Base-by-base conservation (phyloP, 1,284 basidiomycete species). In the Apiotrichum veenhuisii region DNA sequence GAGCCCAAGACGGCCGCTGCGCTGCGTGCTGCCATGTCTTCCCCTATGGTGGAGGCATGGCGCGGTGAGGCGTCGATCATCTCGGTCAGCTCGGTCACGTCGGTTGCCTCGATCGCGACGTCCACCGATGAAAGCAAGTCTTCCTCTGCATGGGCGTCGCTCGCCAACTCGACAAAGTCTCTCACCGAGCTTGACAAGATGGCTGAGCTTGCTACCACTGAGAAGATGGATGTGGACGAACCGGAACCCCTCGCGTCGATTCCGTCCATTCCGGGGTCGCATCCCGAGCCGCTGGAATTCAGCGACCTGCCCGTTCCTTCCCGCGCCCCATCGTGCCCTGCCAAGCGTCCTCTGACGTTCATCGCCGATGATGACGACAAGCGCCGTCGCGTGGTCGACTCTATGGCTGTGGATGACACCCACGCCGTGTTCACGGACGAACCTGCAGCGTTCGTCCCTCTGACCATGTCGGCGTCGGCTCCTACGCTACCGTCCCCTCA, bases 361-460 rank as follows among this genome's bases (percentile, higher is more conserved):
- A 34, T 63, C 27, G 50, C 44, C n/a, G 68, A 70, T 20, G 70
- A 72, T 50, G 72, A 74, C 46, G 71, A 75, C 50, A 68, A 73
- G 55, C 57, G 72, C 30, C 61, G 70, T 36, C 68, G 68, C 44
- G 71, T 72, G 17, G 67, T 69, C 46, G 72, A 73, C 52, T 67
- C 65, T 14, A 70, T 70, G 67, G 67, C 73, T 12, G 66, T 75
- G 10, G 66, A 59, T 38, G 57, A 62, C 57, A 48, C 50, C 25
- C 26, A 37, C 3, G 45, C 56, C 41, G 40, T 47, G 40, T 52
- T 57, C 44, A 43, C 49, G 33, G 55, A 57, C 25, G 59, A 61
- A 50, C 55, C 59, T 52, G 55, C 52, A 55, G 56, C 47, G 55
- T 45, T 57, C 43, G 27, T 18, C n/a, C 42, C 55, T 23, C n/a